A percentile compares a stretch with the other conserved stretches of the same genome.
Evolutionary conservation across 352 stramenopile species (phyloP).

Genomic region (Phytophthora niederhauseri): DNA sequence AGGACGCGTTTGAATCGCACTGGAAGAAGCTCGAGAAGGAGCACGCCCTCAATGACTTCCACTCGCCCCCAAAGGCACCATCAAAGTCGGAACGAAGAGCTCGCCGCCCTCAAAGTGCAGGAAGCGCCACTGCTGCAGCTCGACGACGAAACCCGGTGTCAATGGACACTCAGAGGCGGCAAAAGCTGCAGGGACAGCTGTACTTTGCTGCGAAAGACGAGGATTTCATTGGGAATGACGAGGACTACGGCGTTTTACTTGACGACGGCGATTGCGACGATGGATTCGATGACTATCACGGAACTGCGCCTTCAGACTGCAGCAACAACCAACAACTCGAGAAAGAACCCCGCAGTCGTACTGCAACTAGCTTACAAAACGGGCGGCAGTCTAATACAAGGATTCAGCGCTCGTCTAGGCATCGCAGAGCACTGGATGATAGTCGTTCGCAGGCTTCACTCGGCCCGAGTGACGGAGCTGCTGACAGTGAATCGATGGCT

Average conservation of each 20-base stretch:
- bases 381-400: background rate
- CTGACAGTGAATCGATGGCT: constrained; percentile 15
- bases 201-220: constrained; percentile 33
- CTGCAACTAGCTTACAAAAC: background rate
- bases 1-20: constrained; percentile 42
- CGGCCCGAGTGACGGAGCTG: constrained; percentile 8
- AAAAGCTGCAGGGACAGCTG: constrained; percentile 25
- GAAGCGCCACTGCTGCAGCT: constrained; percentile 9
- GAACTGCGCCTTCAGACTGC: constrained; percentile 11
- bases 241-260: constrained; percentile 47
- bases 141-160: constrained; percentile 9
- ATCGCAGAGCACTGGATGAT: constrained; percentile 40
- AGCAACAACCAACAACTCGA: constrained; percentile 22
- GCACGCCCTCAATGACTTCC: constrained; percentile 31
- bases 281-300: constrained; percentile 28
- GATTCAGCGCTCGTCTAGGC: constrained; percentile 11
- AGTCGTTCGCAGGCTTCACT: constrained; percentile 21
- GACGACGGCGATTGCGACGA: constrained; percentile 49
- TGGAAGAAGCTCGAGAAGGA: constrained; percentile 50
- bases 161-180: constrained; percentile 5
- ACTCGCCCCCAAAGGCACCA: background rate
- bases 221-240: constrained; percentile 45
- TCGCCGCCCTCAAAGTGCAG: constrained; percentile 52
- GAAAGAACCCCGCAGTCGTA: background rate
- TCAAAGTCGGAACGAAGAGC: constrained; percentile 16